Evolutionary conservation across 352 stramenopile species (phyloP), one percentile per base, ranked within the genome.

Genomic region (Phytopythium litorale): DNA sequence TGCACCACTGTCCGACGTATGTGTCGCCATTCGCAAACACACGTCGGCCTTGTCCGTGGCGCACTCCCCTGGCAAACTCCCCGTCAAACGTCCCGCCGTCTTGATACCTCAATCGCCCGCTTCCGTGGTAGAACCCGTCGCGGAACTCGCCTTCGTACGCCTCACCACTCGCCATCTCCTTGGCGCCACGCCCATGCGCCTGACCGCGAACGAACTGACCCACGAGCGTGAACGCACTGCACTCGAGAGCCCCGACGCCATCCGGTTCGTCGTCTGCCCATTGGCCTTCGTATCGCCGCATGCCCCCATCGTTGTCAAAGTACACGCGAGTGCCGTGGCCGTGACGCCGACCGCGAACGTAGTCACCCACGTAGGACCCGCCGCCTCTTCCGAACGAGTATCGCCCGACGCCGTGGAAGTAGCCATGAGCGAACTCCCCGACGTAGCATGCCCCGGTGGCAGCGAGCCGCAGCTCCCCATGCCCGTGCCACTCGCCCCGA

Each of bases 311-410:
- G 0, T 66, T 50, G 11, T 71, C 70, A 23, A 72, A 75, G 65
- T 88, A 93, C 28, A 80, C 67, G 7, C 86, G 80, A 12, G 79
- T 55, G 18, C 84, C 86, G 50, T 83, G 78, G 51, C 86, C 86
- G 32, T 91, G 78, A 0, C 81, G 73, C 54, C 70, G 73, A 7
- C 81, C 81, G 45, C 75, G 68, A 13, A 68, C 64, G 54, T 78
- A 95, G 16, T 87, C 76, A 0, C 82, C 86, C 7, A 77, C 61
- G 57, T 95, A 95, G 12, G 73, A 81, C 13, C 84, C 86, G 7
- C 76, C 78, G 15, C 72, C 68, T 23, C 66, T 53, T 28, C 78
- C 81, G 40, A 78, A 89, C 28, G 60, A 60, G 21, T 80, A 75
- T 15, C 70, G 66, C n/a, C 87, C 87, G 48, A 83, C 87, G 28